phyloP scores from a whole-genome alignment of 2,329 filamentous ascomycete genomes.

The Arthrocladium fulminans region DNA sequence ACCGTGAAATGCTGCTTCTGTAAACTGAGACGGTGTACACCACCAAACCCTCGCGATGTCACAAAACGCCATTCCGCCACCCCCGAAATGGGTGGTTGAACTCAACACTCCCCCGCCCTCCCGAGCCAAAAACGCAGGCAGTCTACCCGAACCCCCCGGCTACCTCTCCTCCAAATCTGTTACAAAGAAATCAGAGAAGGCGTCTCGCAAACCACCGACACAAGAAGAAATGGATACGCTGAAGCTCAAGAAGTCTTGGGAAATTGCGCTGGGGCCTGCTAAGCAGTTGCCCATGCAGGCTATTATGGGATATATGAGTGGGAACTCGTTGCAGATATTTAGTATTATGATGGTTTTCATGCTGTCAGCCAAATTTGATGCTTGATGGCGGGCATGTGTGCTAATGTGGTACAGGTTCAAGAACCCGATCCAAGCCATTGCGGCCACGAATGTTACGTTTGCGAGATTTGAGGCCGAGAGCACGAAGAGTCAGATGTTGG shows the following conservation, averaged over 20 bases:
- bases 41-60: slow-evolving; percentile 1
- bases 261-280: slow-evolving; percentile 83
- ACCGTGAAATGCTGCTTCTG: too few relatives aligned
- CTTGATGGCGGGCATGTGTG: background rate
- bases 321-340: slow-evolving; percentile 96
- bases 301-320: slow-evolving; percentile 99
- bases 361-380: slow-evolving; percentile 32
- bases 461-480: slow-evolving; percentile 78
- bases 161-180: slow-evolving; percentile 51
- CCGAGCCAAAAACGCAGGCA: slow-evolving; percentile 54
- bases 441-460: slow-evolving; percentile 80
- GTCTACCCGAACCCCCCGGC: slow-evolving; percentile 77
- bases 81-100: slow-evolving; percentile 74
- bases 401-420: slow-evolving; percentile 55
- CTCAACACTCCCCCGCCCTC: slow-evolving; percentile 61
- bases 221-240: slow-evolving; percentile 81
- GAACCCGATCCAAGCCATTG: slow-evolving; percentile 76
- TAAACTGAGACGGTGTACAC: too few relatives aligned
- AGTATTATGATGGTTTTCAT: slow-evolving; percentile 99
- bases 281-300: slow-evolving; percentile 96
- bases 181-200: slow-evolving; percentile 32
- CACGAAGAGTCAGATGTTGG: slow-evolving; percentile 62
- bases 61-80: slow-evolving; percentile 31
- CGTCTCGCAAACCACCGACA: slow-evolving; percentile 18
- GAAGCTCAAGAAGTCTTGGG: slow-evolving; percentile 98